Evolutionary conservation across 305 asterid species (phyloP).

Genomic region (Solanum hybrid): DNA sequence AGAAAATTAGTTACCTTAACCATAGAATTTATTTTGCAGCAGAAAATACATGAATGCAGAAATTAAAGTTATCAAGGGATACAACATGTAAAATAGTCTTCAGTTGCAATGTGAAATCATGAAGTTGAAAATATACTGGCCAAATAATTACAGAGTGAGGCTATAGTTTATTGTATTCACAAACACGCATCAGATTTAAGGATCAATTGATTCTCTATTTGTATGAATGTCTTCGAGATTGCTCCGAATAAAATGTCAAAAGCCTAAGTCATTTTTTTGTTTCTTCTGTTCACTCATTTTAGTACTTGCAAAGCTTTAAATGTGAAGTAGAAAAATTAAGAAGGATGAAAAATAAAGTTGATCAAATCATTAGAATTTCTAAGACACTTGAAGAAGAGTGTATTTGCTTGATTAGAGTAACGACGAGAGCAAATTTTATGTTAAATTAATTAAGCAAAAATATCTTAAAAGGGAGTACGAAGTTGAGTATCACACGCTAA

Average conservation of each 20-base stretch:
- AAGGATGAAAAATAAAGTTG: not conserved
- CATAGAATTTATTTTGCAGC: not conserved
- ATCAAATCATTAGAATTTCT: not conserved
- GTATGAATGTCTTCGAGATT: not conserved
- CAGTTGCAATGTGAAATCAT: not conserved
- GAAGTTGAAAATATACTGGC: too few relatives aligned
- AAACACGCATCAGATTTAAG: not conserved
- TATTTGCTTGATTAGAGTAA: not conserved
- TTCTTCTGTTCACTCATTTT: not conserved
- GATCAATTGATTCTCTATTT: too few relatives aligned
- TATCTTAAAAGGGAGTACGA: too few relatives aligned
- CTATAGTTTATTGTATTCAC: not conserved
- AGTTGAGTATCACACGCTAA: too few relatives aligned
- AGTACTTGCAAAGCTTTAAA: not conserved
- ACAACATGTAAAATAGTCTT: not conserved
- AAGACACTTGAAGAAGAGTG: not conserved
- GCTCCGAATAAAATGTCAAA: not conserved
- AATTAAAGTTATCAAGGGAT: not conserved
- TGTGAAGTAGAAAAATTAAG: too few relatives aligned
- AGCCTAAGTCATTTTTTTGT: not conserved
- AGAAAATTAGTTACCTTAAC: not conserved
- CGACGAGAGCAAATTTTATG: not conserved
- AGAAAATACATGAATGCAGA: not conserved
- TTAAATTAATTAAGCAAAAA: too few relatives aligned
- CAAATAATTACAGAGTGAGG: not conserved